Evolutionary conservation across 208 protist genomes (phyloP).

Genomic region (Crithidia thermophila): DNA sequence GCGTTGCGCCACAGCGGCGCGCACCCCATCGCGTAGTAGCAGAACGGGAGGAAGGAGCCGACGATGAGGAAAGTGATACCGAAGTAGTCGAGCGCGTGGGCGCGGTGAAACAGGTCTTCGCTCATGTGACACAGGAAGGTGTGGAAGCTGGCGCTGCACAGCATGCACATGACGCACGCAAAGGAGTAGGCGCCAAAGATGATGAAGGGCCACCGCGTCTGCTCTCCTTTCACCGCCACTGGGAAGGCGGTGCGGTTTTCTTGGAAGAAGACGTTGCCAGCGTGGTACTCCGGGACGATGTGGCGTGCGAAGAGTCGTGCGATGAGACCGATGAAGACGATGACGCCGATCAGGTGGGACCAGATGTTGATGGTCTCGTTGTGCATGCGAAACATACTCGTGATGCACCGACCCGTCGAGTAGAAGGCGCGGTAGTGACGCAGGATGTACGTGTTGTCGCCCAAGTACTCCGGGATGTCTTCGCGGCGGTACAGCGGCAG

Average conservation of each 20-base stretch:
- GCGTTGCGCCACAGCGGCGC: constrained; percentile 61
- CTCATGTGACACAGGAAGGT: constrained; percentile 71
- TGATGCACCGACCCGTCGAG: constrained; percentile 48
- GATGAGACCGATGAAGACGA: constrained; percentile 61
- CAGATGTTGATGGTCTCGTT: constrained; percentile 91
- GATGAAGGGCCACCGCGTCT: constrained; percentile 38
- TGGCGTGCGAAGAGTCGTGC: constrained; percentile 40
- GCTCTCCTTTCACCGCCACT: constrained; percentile 14
- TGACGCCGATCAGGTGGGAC: constrained; percentile 74
- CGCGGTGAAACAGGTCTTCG: constrained; percentile 51
- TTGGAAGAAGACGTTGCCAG: constrained; percentile 25
- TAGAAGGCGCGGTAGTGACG: constrained; percentile 77
- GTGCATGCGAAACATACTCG: constrained; percentile 74
- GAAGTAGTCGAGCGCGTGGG: constrained; percentile 84
- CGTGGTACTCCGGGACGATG: constrained; percentile 31
- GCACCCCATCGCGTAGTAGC: constrained; percentile 79
- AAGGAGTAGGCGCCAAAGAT: constrained; percentile 80
- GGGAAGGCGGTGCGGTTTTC: constrained; percentile 19
- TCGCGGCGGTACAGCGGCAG: constrained; percentile 53
- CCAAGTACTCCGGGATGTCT: constrained; percentile 48
- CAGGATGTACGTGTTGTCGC: constrained; percentile 58
- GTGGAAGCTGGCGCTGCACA: constrained; percentile 78
- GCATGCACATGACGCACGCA: constrained; percentile 72
- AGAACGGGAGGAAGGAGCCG: constrained; percentile 84
- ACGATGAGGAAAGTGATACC: constrained; percentile 86